phyloP scores from a whole-genome alignment of 768 basidiomycete genomes.

The Trametes sanguinea region DNA sequence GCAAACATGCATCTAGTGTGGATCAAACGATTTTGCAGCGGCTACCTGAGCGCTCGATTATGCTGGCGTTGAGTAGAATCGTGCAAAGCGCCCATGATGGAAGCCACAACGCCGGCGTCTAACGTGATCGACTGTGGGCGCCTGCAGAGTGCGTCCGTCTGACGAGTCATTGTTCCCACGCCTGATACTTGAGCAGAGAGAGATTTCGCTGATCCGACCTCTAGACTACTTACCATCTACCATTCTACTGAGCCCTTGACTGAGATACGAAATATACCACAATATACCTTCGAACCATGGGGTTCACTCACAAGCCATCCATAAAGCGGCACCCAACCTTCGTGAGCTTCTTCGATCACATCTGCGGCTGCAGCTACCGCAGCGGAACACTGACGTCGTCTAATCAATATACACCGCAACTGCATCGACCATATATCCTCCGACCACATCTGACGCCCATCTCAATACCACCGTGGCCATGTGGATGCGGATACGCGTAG shows the following conservation, averaged over 20 bases:
- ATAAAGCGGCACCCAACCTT: conserved; percentile 5
- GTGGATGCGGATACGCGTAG: background rate
- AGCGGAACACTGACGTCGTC: background rate
- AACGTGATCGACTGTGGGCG: conserved; percentile 2
- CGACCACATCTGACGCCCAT: background rate
- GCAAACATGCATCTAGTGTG: background rate
- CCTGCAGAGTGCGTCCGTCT: background rate
- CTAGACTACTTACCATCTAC: too few species aligned
- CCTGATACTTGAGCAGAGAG: too few species aligned
- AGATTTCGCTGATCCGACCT: too few species aligned
- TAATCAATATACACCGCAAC: background rate
- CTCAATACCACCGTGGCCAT: background rate
- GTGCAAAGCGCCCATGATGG: background rate
- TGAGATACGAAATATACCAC: background rate
- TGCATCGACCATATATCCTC: background rate
- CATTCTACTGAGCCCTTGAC: too few species aligned
- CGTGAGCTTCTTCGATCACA: background rate
- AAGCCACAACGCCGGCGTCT: background rate
- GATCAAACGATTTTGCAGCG: too few species aligned
- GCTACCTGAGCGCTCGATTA: too few species aligned
- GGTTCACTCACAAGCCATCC: conserved; percentile 5
- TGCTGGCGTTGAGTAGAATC: background rate
- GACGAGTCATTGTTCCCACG: too few species aligned
- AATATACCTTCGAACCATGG: background rate
- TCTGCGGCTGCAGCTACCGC: background rate